Evolutionary conservation across 176 grass and related monocot genomes (phyloP).

Genomic region (Zea mays): DNA sequence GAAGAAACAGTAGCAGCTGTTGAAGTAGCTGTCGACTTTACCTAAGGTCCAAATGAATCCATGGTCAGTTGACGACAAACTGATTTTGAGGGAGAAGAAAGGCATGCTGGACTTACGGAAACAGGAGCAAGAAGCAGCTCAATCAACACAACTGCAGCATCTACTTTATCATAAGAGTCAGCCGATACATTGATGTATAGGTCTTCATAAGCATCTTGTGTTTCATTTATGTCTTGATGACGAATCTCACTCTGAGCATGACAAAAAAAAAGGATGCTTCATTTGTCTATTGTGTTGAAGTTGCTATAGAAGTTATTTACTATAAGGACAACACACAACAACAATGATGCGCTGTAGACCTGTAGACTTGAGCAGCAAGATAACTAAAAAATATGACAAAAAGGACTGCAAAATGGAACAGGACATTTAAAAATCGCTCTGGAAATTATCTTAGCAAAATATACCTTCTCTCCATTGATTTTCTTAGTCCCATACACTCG

Average conservation of each 20-base stretch:
- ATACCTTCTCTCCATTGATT: slow-evolving; percentile 74
- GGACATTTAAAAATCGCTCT: neutral
- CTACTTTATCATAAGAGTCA: slow-evolving; percentile 90
- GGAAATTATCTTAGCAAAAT: neutral
- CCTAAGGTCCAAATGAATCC: slow-evolving; percentile 37
- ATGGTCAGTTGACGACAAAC: slow-evolving; percentile 36
- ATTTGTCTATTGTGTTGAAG: slow-evolving; percentile 16
- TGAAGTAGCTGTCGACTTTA: slow-evolving; percentile 40
- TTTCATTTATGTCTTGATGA: slow-evolving; percentile 66
- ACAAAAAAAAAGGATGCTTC: slow-evolving; percentile 26
- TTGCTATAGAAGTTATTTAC: slow-evolving; percentile 24
- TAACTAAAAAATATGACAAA: neutral
- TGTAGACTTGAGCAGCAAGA: slow-evolving; percentile 10
- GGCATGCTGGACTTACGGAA: slow-evolving; percentile 51
- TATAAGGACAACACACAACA: slow-evolving; percentile 1
- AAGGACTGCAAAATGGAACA: slow-evolving; percentile 1
- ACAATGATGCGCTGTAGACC: neutral
- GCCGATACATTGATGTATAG: slow-evolving; percentile 72
- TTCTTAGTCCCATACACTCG: slow-evolving; percentile 76
- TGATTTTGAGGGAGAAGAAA: neutral
- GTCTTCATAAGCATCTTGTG: slow-evolving; percentile 66
- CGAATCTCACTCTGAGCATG: slow-evolving; percentile 70
- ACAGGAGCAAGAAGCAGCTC: slow-evolving; percentile 80
- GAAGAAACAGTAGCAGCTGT: slow-evolving; percentile 38
- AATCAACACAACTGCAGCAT: slow-evolving; percentile 78